These are phyloP conservation scores for Pseudocercospora cruenta DNA, from an alignment of 2,329 filamentous ascomycete species.

Conservation along the genomic window DNA sequence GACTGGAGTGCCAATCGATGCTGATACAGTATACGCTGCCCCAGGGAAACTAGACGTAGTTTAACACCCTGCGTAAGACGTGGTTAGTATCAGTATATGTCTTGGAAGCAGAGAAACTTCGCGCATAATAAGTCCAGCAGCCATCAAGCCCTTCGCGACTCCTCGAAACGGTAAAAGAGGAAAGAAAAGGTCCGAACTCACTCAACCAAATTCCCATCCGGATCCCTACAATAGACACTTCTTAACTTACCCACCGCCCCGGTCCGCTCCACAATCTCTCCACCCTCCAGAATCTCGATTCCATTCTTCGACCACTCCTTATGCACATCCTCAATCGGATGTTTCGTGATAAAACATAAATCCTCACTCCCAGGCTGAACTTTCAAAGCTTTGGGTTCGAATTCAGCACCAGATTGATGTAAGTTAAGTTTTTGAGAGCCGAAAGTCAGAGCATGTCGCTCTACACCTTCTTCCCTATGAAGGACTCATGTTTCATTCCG, in stretches of 20 bases:
- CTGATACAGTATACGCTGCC: not conserved
- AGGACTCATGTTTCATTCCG: slow-evolving; percentile 61
- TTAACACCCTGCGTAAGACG: not conserved
- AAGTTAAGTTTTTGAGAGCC: slow-evolving; percentile 66
- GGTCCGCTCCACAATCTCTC: slow-evolving; percentile 57
- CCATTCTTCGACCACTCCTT: slow-evolving; percentile 47
- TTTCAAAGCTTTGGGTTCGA: slow-evolving; percentile 60
- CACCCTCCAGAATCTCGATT: slow-evolving; percentile 53
- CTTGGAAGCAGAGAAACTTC: not conserved
- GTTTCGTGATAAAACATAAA: slow-evolving; percentile 62
- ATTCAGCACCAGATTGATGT: slow-evolving; percentile 59
- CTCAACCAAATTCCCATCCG: slow-evolving; percentile 66
- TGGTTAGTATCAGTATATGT: not conserved
- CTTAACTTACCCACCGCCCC: slow-evolving; percentile 59
- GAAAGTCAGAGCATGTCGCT: slow-evolving; percentile 57
- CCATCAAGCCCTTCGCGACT: no score
- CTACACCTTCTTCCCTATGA: slow-evolving; percentile 45
- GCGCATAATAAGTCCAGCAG: no score
- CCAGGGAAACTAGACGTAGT: not conserved
- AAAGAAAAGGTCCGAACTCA: slow-evolving; percentile 48
- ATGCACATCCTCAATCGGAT: slow-evolving; percentile 54
- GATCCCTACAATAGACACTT: slow-evolving; percentile 65
- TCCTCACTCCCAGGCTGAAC: slow-evolving; percentile 62
- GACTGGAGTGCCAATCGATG: no score
- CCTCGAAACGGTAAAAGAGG: not conserved